Evolutionary conservation across 2,329 filamentous ascomycete species (phyloP), one percentile per base, ranked within the genome.

Genomic region (Chaetomium globosum): DNA sequence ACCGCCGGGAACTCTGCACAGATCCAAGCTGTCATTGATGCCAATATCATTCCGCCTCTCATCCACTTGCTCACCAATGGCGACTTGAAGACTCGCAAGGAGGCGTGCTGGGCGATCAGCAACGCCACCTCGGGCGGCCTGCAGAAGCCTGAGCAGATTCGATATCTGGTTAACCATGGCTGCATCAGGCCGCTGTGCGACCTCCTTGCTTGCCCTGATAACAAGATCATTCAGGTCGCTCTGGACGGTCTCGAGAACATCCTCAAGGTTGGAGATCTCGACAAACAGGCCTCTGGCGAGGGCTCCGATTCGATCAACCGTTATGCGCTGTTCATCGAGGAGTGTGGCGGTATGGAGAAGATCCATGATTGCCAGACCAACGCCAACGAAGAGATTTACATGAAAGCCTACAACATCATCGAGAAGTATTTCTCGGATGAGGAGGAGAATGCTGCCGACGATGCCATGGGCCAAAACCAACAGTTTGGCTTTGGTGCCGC

Each of bases 351-450:
- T 71, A 99, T 99, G 95, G 95, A 98, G 84, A 98, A 98, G 89
- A 98, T 99, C 73, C 95, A 99, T 81, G 94, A 98, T 74, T 98
- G 95, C 87, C 95, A 99, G 84, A 97, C 96, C 83, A 99, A 99
- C 75, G 94, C 94, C 83, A 99, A 99, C 81, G 95, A 99, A 82
- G 95, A 99, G 81, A 99, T 99, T 73, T 99, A 99, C 85, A 98
- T 99, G 94, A 99, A 99, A 88, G 95, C 95, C 0, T 99, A 98
- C 86, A 98, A 96, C 86, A 99, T 99, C 80, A 99, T 99, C 72
- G 95, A 99, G 85, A 97, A 97, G 84, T 99, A 99, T 86, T 99
- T 99, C 83, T 97, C 93, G 0, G 95, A 99, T 75, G 95, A 99
- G 72, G 95, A 98, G 63, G 95, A 96, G 76, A 93, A 93, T 73